These are phyloP conservation scores for Sinapis alba DNA, from an alignment of 441 rosid genomes.

Conservation along the genomic window DNA sequence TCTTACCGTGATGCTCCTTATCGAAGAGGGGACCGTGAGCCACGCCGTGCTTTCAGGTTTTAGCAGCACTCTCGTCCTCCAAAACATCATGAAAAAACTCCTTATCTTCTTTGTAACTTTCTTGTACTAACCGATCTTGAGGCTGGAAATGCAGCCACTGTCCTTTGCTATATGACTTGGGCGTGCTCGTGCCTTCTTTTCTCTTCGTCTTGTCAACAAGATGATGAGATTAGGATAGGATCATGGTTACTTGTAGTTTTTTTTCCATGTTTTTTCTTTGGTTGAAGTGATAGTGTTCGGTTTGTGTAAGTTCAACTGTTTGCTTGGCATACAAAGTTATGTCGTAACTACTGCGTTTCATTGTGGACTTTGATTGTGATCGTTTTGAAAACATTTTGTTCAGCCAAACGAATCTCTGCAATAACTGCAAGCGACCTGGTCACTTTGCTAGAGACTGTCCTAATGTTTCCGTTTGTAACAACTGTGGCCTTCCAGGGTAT, in stretches of 20 bases:
- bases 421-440: constrained; percentile 96
- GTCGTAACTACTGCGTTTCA: background rate
- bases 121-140: constrained; percentile 1
- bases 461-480: constrained; percentile 94
- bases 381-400: constrained; percentile 35
- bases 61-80: background rate
- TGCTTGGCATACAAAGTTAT: constrained; percentile 16
- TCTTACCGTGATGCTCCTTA: constrained; percentile 91
- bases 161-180: background rate
- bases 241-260: background rate
- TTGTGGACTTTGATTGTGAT: constrained; percentile 3
- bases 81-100: background rate
- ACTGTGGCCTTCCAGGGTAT: constrained; percentile 95
- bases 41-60: constrained; percentile 84
- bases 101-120: constrained; percentile 1
- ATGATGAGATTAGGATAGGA: background rate
- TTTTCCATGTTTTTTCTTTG: background rate
- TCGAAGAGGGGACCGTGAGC: constrained; percentile 59
- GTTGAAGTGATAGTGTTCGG: background rate
- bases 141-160: background rate
- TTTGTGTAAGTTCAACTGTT: constrained; percentile 8
- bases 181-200: constrained; percentile 10
- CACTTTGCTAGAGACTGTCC: constrained; percentile 96
- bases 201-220: background rate
- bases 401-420: constrained; percentile 91